Base-by-base conservation (phyloP, 768 basidiomycete genomes). In the Auriscalpium orientale region DNA sequence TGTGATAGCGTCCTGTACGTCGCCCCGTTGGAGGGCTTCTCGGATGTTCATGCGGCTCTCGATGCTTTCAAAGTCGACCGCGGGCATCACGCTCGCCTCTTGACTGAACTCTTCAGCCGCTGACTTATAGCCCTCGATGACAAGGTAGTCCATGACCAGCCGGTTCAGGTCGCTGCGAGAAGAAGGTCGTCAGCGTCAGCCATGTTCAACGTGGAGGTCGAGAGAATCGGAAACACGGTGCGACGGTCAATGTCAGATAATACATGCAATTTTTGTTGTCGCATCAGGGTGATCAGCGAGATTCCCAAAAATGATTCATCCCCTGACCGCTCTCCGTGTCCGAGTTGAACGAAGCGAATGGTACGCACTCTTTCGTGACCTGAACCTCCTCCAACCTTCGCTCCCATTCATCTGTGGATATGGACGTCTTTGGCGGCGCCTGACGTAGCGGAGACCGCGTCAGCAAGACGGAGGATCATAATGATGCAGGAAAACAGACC, bases 111-210 rank as follows among this genome's bases (percentile, higher is more conserved):
- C 89, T 65, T 97, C 88, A 1, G 97, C 97, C 0, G 97, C 93
- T 12, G 89, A 85, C 68, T 94, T 93, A 79, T 94, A 98, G 2
- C 97, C 97, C 67, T 98, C 95, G 53, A 97, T 91, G 58, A 97
- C 90, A 59, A 98, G 87, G 71, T 98, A 98, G 68, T 99, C 93
- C 85, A 97, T 94, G 46, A 99, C 84, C 21, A 98, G 81, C 4
- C 87, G 82, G 70, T 98, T 95, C 56, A 98, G 75, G 71, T 99
- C 94, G 72, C 97, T 99, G 65, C 38, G 51, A 54, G 56, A 56
- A 57, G 33, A 44, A 54, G 37, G n/a, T 46, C 49, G 12, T 28
- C 28, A 28, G 28, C 28, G 58, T 63, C 57, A 58, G 57, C 66
- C 59, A 58, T 40, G 54, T 56, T 54, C 55, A 48, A 69, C 58